Evolutionary conservation across 1,284 basidiomycete species (phyloP).

Genomic region (Pisolithus thermaeus): DNA sequence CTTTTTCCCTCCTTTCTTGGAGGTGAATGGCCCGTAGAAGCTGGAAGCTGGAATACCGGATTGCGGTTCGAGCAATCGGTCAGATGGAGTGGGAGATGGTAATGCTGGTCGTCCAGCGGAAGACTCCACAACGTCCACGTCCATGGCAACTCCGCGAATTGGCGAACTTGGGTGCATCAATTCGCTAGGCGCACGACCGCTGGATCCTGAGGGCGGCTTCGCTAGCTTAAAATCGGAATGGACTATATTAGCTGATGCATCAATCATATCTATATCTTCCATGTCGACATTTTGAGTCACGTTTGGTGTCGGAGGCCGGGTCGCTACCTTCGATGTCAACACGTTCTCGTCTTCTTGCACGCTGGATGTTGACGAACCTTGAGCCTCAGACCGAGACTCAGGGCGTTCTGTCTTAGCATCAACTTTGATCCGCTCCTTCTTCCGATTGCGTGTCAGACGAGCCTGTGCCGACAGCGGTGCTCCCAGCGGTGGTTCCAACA

Average conservation of each 20-base stretch:
- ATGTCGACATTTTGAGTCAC: constrained; percentile 14
- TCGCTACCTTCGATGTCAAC: constrained; percentile 11
- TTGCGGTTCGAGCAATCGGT: background rate
- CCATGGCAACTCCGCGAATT: constrained; percentile 18
- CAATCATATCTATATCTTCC: constrained; percentile 12
- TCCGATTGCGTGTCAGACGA: constrained; percentile 29
- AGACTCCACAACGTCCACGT: constrained; percentile 17
- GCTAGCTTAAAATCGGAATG: constrained; percentile 17
- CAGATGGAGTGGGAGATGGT: background rate
- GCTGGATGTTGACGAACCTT: background rate
- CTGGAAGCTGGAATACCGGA: constrained; percentile 13
- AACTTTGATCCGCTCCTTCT: constrained; percentile 17
- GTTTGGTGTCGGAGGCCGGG: constrained; percentile 16
- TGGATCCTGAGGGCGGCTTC: constrained; percentile 7
- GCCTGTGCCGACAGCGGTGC: constrained; percentile 15
- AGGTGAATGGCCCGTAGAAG: constrained; percentile 31
- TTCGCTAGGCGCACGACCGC: constrained; percentile 8
- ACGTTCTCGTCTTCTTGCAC: constrained; percentile 12
- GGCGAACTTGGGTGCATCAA: constrained; percentile 15
- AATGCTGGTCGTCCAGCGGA: background rate
- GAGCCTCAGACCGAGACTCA: constrained; percentile 2
- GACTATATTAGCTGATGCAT: constrained; percentile 15
- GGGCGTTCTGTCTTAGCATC: background rate
- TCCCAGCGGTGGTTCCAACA: constrained; percentile 42
- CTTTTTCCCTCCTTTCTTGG: constrained; percentile 13